A percentile compares a stretch with the other conserved stretches of the same genome.
Evolutionary conservation across 208 protist genomes (phyloP).

Genomic region (Leishmania turanica): DNA sequence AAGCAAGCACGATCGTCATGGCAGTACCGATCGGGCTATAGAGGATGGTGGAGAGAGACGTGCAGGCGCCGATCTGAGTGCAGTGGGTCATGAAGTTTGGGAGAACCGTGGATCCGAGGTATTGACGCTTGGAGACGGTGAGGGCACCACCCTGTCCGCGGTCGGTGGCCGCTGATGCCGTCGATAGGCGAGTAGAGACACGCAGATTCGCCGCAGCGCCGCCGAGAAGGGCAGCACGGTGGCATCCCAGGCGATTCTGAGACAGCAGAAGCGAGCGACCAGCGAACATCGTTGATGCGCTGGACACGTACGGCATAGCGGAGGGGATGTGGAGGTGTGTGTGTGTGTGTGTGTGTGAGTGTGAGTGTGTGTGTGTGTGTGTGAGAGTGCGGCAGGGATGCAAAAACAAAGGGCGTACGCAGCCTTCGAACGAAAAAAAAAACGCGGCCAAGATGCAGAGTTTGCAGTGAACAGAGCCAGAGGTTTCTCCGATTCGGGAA

Average conservation of each 20-base stretch:
- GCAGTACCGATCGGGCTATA: slow-evolving; percentile 81
- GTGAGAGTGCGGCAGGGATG: background rate
- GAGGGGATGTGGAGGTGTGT: background rate
- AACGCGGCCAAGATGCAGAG: background rate
- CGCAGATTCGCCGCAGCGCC: slow-evolving; percentile 22
- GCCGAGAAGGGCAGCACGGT: slow-evolving; percentile 18
- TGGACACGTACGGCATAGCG: background rate
- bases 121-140: slow-evolving; percentile 35
- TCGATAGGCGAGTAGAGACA: slow-evolving; percentile 1
- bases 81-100: slow-evolving; percentile 67
- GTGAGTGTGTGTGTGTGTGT: no score
- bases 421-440: background rate
- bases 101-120: slow-evolving; percentile 37
- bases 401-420: background rate
- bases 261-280: slow-evolving; percentile 30
- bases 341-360: no score
- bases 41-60: slow-evolving; percentile 67
- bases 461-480: slow-evolving; percentile 11
- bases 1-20: slow-evolving; percentile 79
- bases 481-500: background rate
- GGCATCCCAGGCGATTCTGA: slow-evolving; percentile 17
- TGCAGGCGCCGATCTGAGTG: slow-evolving; percentile 55
- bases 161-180: background rate
- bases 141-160: slow-evolving; percentile 13
- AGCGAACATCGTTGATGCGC: slow-evolving; percentile 29